Evolutionary conservation across 2,329 filamentous ascomycete species (phyloP), one percentile per base, ranked within the genome.

Genomic region (Fusarium sarcochroum): DNA sequence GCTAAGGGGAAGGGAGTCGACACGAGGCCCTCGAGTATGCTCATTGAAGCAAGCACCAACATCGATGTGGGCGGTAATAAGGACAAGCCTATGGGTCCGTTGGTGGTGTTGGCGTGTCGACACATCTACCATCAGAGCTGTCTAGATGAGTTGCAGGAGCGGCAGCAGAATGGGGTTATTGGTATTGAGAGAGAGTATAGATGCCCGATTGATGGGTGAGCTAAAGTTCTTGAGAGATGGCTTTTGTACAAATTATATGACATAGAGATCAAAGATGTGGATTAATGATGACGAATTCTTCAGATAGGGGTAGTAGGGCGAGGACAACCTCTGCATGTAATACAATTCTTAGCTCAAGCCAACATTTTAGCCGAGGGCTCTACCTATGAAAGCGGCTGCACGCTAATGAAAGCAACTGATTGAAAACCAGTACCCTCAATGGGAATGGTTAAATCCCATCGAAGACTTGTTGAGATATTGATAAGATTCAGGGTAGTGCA

Each of bases 111-210:
- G 72, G 90, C 90, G 21, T 93, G 90, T 76, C 84, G 90, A 56
- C 90, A 93, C 77, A 87, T 91, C 18, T 92, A 91, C 72, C 90
- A 93, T 79, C 85, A 89, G 75, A 83, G 81, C 25, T 94, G 90
- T 75, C 80, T 92, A 38, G 92, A 95, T 75, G 85, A 87, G 61
- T 77, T 91, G 69, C 87, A 88, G 70, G 84, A 84, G 34, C 82
- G 85, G 63, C 82, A 83, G 57, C 85, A 84, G 70, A 80, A 79
- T 67, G 83, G 80, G 58, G 85, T 80, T 63, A 79, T 84, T 9
- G 80, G 80, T 34, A 82, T 80, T 40, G 81, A 85, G 68, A 78
- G 80, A 66, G 85, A 83, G 73, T 88, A 86, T 75, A 82, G 80
- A 69, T 89, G 87, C 74, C 86, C 86, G 11, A 84, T 89, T 73